Conservation (phyloP, 2,329 filamentous ascomycete species). For the Bipolaris victoriae region DNA sequence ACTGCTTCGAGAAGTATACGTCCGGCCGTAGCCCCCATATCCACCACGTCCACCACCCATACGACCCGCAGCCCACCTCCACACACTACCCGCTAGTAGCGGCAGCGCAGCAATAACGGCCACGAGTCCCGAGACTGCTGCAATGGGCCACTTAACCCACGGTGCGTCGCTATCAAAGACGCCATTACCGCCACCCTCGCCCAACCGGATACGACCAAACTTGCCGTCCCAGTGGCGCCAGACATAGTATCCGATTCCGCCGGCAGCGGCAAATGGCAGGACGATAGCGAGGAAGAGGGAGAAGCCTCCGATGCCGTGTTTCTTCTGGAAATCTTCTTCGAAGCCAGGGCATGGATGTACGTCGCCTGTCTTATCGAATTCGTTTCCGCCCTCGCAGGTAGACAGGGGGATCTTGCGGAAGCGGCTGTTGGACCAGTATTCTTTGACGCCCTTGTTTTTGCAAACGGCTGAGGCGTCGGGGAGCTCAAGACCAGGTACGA, state of each 20-base stretch:
- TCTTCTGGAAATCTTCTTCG: constrained; percentile 80
- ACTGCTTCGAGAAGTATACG: constrained; percentile 86
- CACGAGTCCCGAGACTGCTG: constrained; percentile 60
- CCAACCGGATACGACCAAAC: constrained; percentile 87
- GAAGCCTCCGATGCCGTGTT: constrained; percentile 70
- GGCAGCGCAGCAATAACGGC: constrained; percentile 63
- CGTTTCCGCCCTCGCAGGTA: constrained; percentile 78
- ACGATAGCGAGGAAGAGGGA: constrained; percentile 86
- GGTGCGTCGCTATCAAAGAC: constrained; percentile 69
- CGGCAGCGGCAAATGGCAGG: constrained; percentile 74
- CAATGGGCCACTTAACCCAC: constrained; percentile 77
- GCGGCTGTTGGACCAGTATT: constrained; percentile 85
- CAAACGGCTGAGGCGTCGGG: constrained; percentile 66
- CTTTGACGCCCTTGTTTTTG: constrained; percentile 68
- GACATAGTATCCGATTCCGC: constrained; percentile 79
- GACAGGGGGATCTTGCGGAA: constrained; percentile 90
- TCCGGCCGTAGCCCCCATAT: constrained; percentile 47
- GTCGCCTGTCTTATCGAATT: constrained; percentile 71
- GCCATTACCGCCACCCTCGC: constrained; percentile 59
- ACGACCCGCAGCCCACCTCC: constrained; percentile 64
- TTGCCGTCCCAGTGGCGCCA: constrained; percentile 86
- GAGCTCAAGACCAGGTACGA: constrained; percentile 75
- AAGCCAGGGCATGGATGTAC: constrained; percentile 74
- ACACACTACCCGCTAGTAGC: constrained; percentile 73
- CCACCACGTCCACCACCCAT: constrained; percentile 56